phyloP scores from a whole-genome alignment of 163 green algal genomes.

The Scenedesmus sp. region DNA sequence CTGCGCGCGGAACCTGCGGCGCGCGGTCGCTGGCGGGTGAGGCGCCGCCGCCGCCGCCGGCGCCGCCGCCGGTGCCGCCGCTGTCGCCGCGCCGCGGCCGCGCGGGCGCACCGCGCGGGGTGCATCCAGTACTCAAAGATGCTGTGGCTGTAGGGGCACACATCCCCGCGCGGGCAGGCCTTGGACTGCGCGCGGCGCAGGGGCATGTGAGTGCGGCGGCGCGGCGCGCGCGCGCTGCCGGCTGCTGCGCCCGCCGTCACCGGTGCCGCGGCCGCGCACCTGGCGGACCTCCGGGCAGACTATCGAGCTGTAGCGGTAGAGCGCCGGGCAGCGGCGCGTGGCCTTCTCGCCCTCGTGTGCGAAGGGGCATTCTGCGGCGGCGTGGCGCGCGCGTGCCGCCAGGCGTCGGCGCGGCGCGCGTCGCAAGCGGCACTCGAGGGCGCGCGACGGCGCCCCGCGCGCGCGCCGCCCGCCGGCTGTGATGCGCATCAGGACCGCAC shows the following conservation, averaged over 20 bases:
- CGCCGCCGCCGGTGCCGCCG: too few relatives aligned
- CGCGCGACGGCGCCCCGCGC: background rate
- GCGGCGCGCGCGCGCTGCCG: background rate
- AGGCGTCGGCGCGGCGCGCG: too few relatives aligned
- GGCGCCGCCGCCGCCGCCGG: background rate
- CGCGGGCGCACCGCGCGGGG: constrained; percentile 10
- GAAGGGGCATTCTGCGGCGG: constrained; percentile 77
- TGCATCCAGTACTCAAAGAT: constrained; percentile 48
- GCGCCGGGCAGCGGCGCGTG: constrained; percentile 71
- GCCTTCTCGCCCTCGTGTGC: constrained; percentile 73
- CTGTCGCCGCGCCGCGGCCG: background rate
- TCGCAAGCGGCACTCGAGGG: too few relatives aligned
- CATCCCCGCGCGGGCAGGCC: constrained; percentile 27
- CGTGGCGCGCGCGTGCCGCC: too few relatives aligned
- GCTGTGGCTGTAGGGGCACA: constrained; percentile 40
- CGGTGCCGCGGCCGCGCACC: background rate
- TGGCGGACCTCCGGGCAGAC: constrained; percentile 34
- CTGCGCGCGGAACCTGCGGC: constrained; percentile 79
- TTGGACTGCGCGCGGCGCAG: constrained; percentile 19
- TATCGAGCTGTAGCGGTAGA: constrained; percentile 64
- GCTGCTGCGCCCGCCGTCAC: background rate
- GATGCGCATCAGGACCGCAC: background rate
- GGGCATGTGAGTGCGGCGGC: too few relatives aligned
- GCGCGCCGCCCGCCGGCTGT: background rate
- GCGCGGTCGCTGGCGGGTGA: background rate